Base-by-base conservation (phyloP, 179 eudicot species). In the Gypsophila paniculata region DNA sequence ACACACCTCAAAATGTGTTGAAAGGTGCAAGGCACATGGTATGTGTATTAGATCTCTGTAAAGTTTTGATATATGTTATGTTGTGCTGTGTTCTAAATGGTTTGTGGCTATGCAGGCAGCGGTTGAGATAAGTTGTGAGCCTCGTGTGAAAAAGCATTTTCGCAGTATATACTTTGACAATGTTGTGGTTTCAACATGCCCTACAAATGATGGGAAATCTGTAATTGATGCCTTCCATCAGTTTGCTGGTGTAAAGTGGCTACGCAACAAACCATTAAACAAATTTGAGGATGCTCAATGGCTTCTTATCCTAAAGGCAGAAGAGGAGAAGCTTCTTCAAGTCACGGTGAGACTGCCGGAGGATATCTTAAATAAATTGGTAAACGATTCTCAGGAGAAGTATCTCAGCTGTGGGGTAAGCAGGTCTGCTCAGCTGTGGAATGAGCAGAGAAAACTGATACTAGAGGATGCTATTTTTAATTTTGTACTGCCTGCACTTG, bases 21-120 rank as follows among this genome's bases (percentile, higher is more conserved):
- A 89, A 84, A 85, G 96, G 98, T 61, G 98, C 98, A 69, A 90
- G 98, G 80, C 99, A 95, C 84, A 90, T 93, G 99, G 99, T 95
- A 86, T 71, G 88, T 63, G 49, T 32, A 12, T 59, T 29, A 39
- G 19, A 17, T 15, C 19, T 59, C 44, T 72, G 32, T 68, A 44
- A 4, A 25, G 22, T 12, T 49, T 46, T 18, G 34, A 22, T 62
- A 12, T n/a, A 49, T 65, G 12, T 32, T n/a, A 54, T 29, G 14
- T 48, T 23, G 66, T 22, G 26, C 2, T 21, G 19, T 62, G 38
- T 46, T 53, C 32, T 61, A 42, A 76, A 4, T 48, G 14, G 60
- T 6, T 74, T 65, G 58, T 61, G 61, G 68, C 65, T 69, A 75
- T 78, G 46, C 87, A 95, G 99, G 98, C 96, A 29, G 86, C 96